A percentile compares a stretch with the other conserved stretches of the same genome.
These are phyloP conservation scores for Brettanomyces anomalus DNA, from an alignment of 805 yeast species.

Conservation along the genomic window DNA sequence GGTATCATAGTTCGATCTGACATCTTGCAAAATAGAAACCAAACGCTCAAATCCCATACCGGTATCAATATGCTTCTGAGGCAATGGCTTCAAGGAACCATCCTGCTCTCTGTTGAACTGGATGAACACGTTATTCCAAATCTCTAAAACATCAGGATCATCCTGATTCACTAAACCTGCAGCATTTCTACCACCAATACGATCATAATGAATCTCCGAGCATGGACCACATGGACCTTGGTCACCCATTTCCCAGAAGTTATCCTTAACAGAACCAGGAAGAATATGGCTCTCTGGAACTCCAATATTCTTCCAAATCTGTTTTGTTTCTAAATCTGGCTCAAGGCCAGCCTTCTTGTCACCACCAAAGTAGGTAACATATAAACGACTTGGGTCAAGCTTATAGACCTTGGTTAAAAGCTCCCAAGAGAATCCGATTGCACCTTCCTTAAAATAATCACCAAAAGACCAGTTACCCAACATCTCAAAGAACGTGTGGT, in stretches of 20 bases:
- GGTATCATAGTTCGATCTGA: constrained; percentile 90
- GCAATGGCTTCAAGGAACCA: constrained; percentile 69
- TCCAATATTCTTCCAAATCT: constrained; percentile 80
- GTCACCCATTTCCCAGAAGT: constrained; percentile 99
- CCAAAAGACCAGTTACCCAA: constrained; percentile 99
- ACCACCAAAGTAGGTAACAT: constrained; percentile 96
- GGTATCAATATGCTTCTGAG: constrained; percentile 94
- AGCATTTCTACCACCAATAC: constrained; percentile 98
- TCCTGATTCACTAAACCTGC: constrained; percentile 85
- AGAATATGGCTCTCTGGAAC: constrained; percentile 86
- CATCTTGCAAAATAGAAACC: constrained; percentile 89
- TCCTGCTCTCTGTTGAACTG: constrained; percentile 94
- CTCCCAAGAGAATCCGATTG: constrained; percentile 85
- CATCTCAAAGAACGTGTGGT: constrained; percentile 98
- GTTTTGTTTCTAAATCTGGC: constrained; percentile 90
- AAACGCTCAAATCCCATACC: constrained; percentile 99
- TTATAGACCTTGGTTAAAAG: constrained; percentile 80
- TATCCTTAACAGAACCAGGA: constrained; percentile 85
- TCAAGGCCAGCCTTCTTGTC: constrained; percentile 72
- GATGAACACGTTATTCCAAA: constrained; percentile 97
- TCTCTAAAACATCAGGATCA: constrained; percentile 95
- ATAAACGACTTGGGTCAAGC: constrained; percentile 67
- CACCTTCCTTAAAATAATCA: constrained; percentile 94
- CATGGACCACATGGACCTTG: constrained; percentile 99
- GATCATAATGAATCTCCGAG: constrained; percentile 93